Percentiles rank a stretch among this genome's conserved stretches.
Conservation (phyloP, 116 monocot species). For the Trichopus zeylanicus region DNA sequence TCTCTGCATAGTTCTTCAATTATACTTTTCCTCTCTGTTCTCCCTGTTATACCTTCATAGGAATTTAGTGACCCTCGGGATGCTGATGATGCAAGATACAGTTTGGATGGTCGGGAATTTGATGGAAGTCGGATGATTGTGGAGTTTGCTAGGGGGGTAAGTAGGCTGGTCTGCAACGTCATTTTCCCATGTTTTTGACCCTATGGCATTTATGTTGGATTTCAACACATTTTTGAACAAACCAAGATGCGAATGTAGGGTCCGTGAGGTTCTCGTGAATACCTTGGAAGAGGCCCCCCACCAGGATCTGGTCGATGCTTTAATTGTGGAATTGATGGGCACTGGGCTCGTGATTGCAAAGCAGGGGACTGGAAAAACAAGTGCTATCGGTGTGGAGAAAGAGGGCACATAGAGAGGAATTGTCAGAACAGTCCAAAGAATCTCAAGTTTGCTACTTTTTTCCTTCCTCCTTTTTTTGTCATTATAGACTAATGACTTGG, state of each 20-base stretch:
- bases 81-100: conserved; percentile 89
- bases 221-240: not conserved
- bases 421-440: conserved; percentile 92
- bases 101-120: conserved; percentile 67
- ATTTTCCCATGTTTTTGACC: not conserved
- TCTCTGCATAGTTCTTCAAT: conserved; percentile 12
- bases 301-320: conserved; percentile 96
- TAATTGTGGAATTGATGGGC: conserved; percentile 96
- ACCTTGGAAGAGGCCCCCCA: conserved; percentile 78
- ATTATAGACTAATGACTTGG: too few species aligned
- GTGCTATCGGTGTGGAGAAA: conserved; percentile 96
- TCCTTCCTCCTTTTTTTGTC: not conserved
- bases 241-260: conserved; percentile 26
- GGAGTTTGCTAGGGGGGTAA: conserved; percentile 84
- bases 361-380: conserved; percentile 99
- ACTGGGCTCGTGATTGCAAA: conserved; percentile 98
- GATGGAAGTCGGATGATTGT: conserved; percentile 80
- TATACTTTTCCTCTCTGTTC: conserved; percentile 5
- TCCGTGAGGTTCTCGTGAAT: conserved; percentile 88
- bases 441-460: conserved; percentile 23
- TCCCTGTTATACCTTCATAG: conserved; percentile 16
- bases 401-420: conserved; percentile 93
- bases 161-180: not conserved
- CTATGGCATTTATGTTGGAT: not conserved
- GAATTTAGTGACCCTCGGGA: conserved; percentile 81